Conservation (phyloP, 495 filamentous ascomycete genomes). For the Talaromyces stipitatus region DNA sequence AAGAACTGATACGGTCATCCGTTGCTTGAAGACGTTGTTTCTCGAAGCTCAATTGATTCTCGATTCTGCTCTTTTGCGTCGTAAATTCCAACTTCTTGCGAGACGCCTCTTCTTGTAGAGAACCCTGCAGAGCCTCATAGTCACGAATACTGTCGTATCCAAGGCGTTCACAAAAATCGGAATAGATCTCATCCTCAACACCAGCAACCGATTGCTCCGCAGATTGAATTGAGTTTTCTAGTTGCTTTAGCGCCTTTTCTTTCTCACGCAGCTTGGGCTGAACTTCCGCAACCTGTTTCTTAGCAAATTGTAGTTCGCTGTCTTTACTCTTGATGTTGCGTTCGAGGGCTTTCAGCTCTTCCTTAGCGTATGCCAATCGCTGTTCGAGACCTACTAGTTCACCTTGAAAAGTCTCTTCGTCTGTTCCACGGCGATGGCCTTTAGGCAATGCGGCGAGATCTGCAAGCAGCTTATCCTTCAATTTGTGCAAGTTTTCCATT, state of each 20-base stretch:
- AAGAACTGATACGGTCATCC: constrained; percentile 55
- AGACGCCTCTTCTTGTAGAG: constrained; percentile 76
- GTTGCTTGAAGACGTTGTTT: constrained; percentile 59
- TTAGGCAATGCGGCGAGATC: constrained; percentile 73
- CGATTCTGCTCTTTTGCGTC: constrained; percentile 71
- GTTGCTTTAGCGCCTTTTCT: constrained; percentile 55
- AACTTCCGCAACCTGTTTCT: constrained; percentile 62
- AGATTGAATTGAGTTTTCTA: constrained; percentile 55
- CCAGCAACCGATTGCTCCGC: constrained; percentile 70
- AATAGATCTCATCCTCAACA: constrained; percentile 86
- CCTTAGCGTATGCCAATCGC: constrained; percentile 58
- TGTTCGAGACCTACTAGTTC: constrained; percentile 81
- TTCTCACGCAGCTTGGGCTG: constrained; percentile 74
- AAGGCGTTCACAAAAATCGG: constrained; percentile 75
- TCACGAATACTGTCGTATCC: constrained; percentile 84
- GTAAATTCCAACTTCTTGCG: constrained; percentile 82
- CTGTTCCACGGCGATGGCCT: constrained; percentile 59
- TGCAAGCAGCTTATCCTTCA: constrained; percentile 61
- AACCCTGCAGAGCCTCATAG: constrained; percentile 90
- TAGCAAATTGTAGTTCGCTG: constrained; percentile 68
- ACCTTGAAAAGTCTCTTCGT: constrained; percentile 72
- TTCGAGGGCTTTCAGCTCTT: constrained; percentile 74
- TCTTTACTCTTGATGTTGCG: constrained; percentile 80
- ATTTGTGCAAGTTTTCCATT: constrained; percentile 66
- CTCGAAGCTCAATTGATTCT: constrained; percentile 75